These are phyloP conservation scores for Trametes gibbosa DNA, from an alignment of 768 basidiomycete genomes.

Conservation along the genomic window DNA sequence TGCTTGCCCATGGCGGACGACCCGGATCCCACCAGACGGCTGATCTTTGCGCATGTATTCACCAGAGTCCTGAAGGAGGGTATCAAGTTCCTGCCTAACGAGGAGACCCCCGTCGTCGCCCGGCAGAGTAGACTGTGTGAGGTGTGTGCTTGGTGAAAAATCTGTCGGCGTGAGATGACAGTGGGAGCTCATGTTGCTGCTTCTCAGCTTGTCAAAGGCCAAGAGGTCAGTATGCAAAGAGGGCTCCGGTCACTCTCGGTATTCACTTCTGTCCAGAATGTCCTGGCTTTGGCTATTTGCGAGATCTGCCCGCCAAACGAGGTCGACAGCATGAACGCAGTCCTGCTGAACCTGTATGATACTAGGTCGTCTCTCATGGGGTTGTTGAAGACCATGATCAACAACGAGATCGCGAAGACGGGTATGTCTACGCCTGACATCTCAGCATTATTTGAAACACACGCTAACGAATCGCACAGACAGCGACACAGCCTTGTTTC, in stretches of 20 bases:
- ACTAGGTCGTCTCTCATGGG: conserved; percentile 66
- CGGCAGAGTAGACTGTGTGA: conserved; percentile 35
- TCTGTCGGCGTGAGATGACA: not conserved
- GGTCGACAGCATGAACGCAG: conserved; percentile 80
- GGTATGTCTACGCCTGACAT: conserved; percentile 43
- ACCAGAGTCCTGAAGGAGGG: conserved; percentile 78
- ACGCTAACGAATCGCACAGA: conserved; percentile 40
- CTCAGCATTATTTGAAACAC: too few relatives aligned
- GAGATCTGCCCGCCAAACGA: conserved; percentile 80
- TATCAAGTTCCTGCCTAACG: conserved; percentile 68
- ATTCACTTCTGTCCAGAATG: conserved; percentile 45
- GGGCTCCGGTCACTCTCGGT: not conserved
- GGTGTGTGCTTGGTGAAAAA: conserved; percentile 22
- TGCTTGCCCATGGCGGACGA: conserved; percentile 80
- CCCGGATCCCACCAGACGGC: conserved; percentile 61
- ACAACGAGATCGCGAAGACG: conserved; percentile 76
- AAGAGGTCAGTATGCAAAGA: conserved; percentile 50
- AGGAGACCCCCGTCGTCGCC: conserved; percentile 31
- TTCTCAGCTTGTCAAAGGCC: conserved; percentile 64
- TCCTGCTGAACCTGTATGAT: conserved; percentile 85
- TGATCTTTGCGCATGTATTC: conserved; percentile 84
- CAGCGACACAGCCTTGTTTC: conserved; percentile 78
- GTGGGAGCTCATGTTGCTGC: not conserved
- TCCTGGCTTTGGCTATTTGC: conserved; percentile 80
- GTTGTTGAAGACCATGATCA: conserved; percentile 81